Base-by-base conservation (phyloP, 192 early-diverging fungal species). In the Coemansia sp. region DNA sequence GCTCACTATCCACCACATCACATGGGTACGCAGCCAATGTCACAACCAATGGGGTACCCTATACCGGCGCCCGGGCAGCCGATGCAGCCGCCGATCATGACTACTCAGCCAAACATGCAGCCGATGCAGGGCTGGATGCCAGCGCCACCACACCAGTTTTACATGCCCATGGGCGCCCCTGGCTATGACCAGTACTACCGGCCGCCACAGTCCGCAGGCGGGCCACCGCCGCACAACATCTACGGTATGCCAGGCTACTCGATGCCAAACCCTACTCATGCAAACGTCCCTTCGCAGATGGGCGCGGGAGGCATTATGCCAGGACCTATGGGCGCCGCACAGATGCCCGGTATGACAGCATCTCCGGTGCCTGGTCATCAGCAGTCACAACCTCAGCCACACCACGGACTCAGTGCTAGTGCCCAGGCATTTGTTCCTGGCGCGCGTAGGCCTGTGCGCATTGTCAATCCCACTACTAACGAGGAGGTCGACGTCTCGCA, bases 391-490 rank as follows among this genome's bases (percentile, higher is more conserved):
- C 60, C 27, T 2, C 46, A 55, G 46, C 70, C 59, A 33, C 66
- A 74, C 51, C 72, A 84, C 51, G 66, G 66, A 6, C 60, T 78
- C 31, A 72, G 72, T 64, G 58, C 75, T 21, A 68, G 22, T 32
- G 71, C 71, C 46, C 78, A 77, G 74, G 56, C 72, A 0, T 76
- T 75, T 72, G 64, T 78, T 5, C 71, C 76, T 25, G 64, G 74
- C 56, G 55, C 21, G 24, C 72, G 69, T 39, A 61, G 72, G 17
- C 55, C 87, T 5, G 90, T 93, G 69, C 84, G 85, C 54, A 93
- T 93, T 70, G 87, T 91, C 64, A 86, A 91, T 61, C 92, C 92
- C 0, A 79, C 84, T 3, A 91, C 89, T 50, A 88, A 85, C 70
- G 82, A 89, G 64, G 86, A 88, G 64, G 76, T 93, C 56, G 87